Evolutionary conservation across 1,284 basidiomycete species (phyloP), one percentile per base, ranked within the genome.

Genomic region (Tilletia setariae): DNA sequence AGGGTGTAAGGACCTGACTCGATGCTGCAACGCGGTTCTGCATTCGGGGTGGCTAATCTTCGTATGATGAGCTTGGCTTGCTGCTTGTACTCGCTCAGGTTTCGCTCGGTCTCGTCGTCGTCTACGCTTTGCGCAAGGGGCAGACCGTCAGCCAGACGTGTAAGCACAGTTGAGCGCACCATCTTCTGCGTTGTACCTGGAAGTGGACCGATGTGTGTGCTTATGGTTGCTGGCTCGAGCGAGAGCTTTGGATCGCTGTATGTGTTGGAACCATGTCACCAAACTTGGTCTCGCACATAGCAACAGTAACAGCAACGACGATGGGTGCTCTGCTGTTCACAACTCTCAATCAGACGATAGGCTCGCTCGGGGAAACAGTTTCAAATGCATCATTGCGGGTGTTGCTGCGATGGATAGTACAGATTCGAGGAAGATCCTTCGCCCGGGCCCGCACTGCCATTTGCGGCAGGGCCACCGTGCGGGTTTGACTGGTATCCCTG

Each of bases 61-160:
- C 94, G 88, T 82, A 98, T 96, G 79, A 99, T 90, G 77, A 98
- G 88, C 84, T 98, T 98, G 63, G 94, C 90, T 83, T 98, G 95
- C 79, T 98, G 95, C 84, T 98, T 98, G 87, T 97, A 93, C 84
- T 98, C 95, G 77, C 94, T 92, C 63, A 98, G 86, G 69, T 90
- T 88, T 79, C 91, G 89, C 83, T 97, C 94, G 73, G 91, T 95
- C 93, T 96, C 80, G 68, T 73, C 74, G 51, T 82, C 80, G 63
- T 81, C 79, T 11, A 82, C 80, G 62, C 77, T 79, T 71, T 82
- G 80, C 6, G 80, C 80, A 69, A 75, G 66, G 21, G 79, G 74
- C 68, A 81, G 71, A 67, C 76, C 72, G 65, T 78, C 74, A 9
- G 72, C 80, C 32, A 80, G 74, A 42, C 80, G 72, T n/a, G 74